Conservation (phyloP, 176 grass and related monocot species). For the Oryza australiensis region DNA sequence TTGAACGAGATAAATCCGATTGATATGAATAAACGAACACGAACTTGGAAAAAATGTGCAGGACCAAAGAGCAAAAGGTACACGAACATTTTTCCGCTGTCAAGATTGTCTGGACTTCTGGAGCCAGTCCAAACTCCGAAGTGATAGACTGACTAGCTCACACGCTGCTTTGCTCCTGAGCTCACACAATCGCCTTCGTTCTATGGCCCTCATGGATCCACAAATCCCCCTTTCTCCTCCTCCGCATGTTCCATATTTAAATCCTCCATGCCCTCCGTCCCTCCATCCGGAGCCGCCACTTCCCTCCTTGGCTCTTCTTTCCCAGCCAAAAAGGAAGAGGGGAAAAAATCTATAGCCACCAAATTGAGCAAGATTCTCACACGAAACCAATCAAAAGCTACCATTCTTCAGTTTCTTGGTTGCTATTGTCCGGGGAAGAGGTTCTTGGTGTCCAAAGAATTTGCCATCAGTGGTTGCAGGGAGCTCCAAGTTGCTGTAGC, state of each 20-base stretch:
- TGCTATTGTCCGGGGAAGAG: background rate
- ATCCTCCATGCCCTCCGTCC: slow-evolving; percentile 21
- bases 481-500: slow-evolving; percentile 4
- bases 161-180: background rate
- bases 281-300: slow-evolving; percentile 1
- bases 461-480: background rate
- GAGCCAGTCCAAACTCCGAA: background rate
- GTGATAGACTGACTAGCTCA: background rate
- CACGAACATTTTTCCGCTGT: background rate
- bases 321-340: background rate
- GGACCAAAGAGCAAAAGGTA: background rate
- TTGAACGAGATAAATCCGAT: no score
- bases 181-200: background rate
- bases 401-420: background rate
- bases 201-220: slow-evolving; percentile 43
- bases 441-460: slow-evolving; percentile 6
- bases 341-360: background rate
- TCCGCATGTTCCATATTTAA: slow-evolving; percentile 44
- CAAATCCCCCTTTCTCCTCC: slow-evolving; percentile 32
- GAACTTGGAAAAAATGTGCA: background rate
- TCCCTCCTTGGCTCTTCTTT: background rate
- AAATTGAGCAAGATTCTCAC: slow-evolving; percentile 7
- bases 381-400: slow-evolving; percentile 36
- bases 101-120: background rate
- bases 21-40: no score